Evolutionary conservation across 2,329 filamentous ascomycete genomes (phyloP).

Genomic region (Cadophora sp.): DNA sequence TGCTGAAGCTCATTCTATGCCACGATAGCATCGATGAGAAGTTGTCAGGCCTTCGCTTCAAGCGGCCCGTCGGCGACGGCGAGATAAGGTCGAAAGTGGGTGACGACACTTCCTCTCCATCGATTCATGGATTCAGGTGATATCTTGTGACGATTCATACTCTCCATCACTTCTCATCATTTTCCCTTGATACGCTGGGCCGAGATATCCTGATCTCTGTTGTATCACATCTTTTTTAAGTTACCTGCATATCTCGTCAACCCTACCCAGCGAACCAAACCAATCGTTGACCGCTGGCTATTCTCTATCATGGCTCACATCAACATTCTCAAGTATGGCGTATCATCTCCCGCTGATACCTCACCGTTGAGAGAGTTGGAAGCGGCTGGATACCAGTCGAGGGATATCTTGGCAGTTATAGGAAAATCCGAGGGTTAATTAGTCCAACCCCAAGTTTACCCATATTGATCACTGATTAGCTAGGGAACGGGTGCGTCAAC

Average conservation of each 20-base stretch:
- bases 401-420: constrained; percentile 43
- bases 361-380: constrained; percentile 40
- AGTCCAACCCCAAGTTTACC: not conserved
- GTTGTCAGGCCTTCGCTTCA: not conserved
- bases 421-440: constrained; percentile 45
- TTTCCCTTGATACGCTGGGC: not conserved
- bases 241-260: not conserved
- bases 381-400: constrained; percentile 42
- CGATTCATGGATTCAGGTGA: not conserved
- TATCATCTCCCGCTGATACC: constrained; percentile 44
- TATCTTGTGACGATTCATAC: not conserved
- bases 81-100: constrained; percentile 24
- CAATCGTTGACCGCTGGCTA: not conserved
- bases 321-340: constrained; percentile 45
- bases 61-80: constrained; percentile 23
- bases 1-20: not conserved
- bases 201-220: not conserved
- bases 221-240: not conserved
- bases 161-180: not conserved
- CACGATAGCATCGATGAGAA: not conserved
- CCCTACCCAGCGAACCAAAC: not conserved
- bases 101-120: not conserved
- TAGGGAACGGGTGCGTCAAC: constrained; percentile 48
- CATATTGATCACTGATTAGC: constrained; percentile 16
- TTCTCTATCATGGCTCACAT: constrained; percentile 39